Evolutionary conservation across 257 asterid species (phyloP).

Genomic region (Przewalskia tangutica): DNA sequence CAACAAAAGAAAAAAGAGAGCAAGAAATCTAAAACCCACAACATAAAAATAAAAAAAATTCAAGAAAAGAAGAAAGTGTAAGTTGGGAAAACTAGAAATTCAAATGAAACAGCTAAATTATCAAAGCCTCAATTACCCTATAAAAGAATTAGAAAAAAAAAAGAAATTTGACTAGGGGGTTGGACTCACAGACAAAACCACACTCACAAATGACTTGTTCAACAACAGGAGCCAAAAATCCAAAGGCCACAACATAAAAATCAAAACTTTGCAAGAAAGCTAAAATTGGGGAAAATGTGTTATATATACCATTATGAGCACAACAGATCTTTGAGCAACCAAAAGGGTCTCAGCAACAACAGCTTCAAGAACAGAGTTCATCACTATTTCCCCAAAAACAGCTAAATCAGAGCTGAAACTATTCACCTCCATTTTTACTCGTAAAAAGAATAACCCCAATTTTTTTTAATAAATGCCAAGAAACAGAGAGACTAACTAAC

Average conservation of each 20-base stretch:
- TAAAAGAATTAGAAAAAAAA: too few species aligned
- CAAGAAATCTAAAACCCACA: not conserved
- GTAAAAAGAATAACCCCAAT: not conserved
- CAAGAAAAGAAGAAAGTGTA: not conserved
- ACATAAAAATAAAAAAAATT: not conserved
- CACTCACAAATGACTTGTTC: too few species aligned
- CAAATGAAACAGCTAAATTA: not conserved
- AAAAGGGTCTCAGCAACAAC: conserved; percentile 33
- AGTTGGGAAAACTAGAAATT: not conserved
- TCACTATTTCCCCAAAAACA: conserved; percentile 25
- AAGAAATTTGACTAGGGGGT: too few species aligned
- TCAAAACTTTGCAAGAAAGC: not conserved
- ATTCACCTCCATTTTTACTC: conserved; percentile 49
- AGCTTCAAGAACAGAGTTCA: conserved; percentile 34
- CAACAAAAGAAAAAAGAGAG: not conserved
- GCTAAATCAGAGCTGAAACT: conserved; percentile 36
- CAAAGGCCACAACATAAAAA: too few species aligned
- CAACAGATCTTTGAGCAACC: conserved; percentile 52
- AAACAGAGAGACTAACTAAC: conserved; percentile 6
- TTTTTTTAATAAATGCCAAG: not conserved
- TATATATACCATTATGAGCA: conserved; percentile 49
- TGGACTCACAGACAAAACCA: too few species aligned
- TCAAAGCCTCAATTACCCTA: too few species aligned
- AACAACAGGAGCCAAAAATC: too few species aligned
- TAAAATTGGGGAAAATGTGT: not conserved